Percentiles rank a stretch among this genome's conserved stretches.
Conservation (phyloP, 179 eudicot genomes). For the Silene noctiflora region DNA sequence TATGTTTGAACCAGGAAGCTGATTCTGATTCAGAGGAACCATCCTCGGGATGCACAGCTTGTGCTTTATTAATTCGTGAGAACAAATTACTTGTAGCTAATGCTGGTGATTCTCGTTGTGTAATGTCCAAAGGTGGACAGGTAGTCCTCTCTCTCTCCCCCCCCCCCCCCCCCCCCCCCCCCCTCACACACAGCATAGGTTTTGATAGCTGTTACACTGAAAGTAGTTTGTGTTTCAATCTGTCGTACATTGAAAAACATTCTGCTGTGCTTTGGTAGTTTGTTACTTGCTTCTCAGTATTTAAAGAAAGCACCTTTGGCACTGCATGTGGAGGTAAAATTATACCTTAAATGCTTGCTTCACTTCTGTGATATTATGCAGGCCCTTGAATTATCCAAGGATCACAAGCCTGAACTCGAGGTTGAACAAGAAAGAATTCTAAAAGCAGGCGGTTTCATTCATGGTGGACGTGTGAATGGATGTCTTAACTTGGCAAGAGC, state of each 20-base stretch:
- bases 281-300: not conserved
- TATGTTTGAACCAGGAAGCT: conserved; percentile 40
- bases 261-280: not conserved
- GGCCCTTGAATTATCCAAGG: conserved; percentile 70
- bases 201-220: not conserved
- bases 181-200: not conserved
- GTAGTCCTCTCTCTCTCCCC: conserved; percentile 29
- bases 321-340: not conserved
- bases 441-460: conserved; percentile 74
- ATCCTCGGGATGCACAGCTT: conserved; percentile 70
- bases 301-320: not conserved
- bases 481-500: conserved; percentile 73
- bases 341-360: not conserved
- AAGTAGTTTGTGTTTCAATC: not conserved
- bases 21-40: conserved; percentile 48
- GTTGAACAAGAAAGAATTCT: conserved; percentile 58
- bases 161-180: not conserved
- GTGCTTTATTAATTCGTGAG: conserved; percentile 57
- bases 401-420: conserved; percentile 73
- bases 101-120: conserved; percentile 94
- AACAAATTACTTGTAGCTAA: conserved; percentile 67
- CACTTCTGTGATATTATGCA: conserved; percentile 31
- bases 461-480: conserved; percentile 69
- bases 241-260: not conserved
- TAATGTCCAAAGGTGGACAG: conserved; percentile 69